phyloP scores from a whole-genome alignment of 2,329 filamentous ascomycete species.

The Tolypocladium tropicale region DNA sequence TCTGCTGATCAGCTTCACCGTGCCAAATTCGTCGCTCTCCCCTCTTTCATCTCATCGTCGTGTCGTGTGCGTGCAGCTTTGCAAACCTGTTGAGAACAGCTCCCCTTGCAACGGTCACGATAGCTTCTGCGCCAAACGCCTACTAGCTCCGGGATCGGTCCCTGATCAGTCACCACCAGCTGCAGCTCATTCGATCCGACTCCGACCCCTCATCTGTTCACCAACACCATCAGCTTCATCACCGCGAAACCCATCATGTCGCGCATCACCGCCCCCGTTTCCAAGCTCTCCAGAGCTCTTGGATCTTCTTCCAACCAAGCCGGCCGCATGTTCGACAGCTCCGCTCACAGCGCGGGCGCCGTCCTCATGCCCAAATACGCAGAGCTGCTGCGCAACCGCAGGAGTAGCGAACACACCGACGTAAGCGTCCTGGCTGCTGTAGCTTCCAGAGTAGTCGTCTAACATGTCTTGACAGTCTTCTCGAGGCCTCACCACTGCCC shows the following conservation, averaged over 20 bases:
- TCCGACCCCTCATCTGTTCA: neutral
- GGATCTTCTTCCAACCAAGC: constrained; percentile 29
- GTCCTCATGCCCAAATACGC: constrained; percentile 36
- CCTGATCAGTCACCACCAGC: neutral
- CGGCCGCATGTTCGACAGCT: constrained; percentile 20
- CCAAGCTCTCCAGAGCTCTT: constrained; percentile 37
- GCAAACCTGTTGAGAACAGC: neutral
- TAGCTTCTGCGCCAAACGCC: neutral
- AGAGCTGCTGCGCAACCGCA: constrained; percentile 29
- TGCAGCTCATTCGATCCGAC: neutral
- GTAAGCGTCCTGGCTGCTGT: constrained; percentile 18
- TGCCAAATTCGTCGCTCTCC: neutral
- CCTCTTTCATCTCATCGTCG: neutral
- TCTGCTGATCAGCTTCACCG: neutral
- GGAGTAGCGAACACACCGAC: constrained; percentile 25
- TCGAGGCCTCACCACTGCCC: constrained; percentile 34
- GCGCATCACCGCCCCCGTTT: constrained; percentile 36
- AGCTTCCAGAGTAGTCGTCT: neutral
- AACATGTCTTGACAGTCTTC: constrained; percentile 12
- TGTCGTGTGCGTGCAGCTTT: neutral
- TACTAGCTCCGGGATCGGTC: neutral
- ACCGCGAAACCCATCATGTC: constrained; percentile 27
- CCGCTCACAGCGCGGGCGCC: constrained; percentile 24
- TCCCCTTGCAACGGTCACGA: neutral
- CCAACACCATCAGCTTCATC: neutral